Percentiles rank a stretch among this genome's conserved stretches.
phyloP scores from a whole-genome alignment of 148 eudicot species.

The Spergularia bocconei region DNA sequence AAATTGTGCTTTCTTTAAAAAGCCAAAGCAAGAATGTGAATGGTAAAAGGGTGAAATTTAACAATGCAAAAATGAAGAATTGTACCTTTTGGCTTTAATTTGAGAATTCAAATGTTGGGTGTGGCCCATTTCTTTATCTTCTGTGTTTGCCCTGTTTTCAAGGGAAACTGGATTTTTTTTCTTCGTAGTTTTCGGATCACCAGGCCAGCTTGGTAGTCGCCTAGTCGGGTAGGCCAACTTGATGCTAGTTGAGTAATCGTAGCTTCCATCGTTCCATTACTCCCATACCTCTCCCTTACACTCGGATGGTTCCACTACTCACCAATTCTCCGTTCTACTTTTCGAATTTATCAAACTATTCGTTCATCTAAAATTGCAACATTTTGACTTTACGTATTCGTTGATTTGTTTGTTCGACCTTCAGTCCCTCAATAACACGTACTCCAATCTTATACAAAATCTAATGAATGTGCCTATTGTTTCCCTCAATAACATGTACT shows the following conservation, averaged over 20 bases:
- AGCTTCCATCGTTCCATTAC: neutral
- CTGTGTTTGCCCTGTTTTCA: neutral
- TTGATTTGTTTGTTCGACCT: no score
- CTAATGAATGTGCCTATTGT: no score
- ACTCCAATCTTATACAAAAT: no score
- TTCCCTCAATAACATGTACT: no score
- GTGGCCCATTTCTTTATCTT: neutral
- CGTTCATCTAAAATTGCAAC: no score
- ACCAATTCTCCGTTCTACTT: neutral
- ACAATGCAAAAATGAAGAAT: neutral
- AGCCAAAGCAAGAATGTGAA: no score
- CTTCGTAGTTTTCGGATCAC: neutral
- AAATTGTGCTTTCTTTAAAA: no score
- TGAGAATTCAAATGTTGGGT: conserved; percentile 1
- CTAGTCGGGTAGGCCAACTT: neutral
- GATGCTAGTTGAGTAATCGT: neutral
- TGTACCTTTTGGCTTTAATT: neutral
- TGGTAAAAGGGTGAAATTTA: no score
- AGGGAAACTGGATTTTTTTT: conserved; percentile 9
- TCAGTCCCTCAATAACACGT: no score
- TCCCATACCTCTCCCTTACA: neutral
- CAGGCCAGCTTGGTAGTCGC: conserved; percentile 7
- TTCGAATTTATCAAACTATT: no score
- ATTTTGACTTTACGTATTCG: no score
- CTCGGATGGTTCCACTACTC: neutral